Conservation (phyloP, 345 rosid species). For the Pistacia integerrima region DNA sequence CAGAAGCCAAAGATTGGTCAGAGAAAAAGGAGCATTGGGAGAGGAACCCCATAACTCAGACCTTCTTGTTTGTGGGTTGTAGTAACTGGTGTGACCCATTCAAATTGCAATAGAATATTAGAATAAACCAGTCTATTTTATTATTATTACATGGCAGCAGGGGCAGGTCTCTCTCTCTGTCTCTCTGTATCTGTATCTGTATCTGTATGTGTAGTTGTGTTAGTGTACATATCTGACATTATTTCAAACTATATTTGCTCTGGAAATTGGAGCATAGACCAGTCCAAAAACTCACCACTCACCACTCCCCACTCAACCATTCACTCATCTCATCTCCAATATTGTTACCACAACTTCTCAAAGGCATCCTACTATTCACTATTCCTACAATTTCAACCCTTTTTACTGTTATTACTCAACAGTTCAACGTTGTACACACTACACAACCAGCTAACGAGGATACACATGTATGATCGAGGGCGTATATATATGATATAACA, state of each 20-base stretch:
- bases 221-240: constrained; percentile 34
- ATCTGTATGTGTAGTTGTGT: neutral
- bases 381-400: too few species aligned
- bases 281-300: constrained; percentile 38
- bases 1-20: constrained; percentile 43
- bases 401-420: too few species aligned
- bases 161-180: neutral
- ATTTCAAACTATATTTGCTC: constrained; percentile 45
- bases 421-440: too few species aligned
- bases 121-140: neutral
- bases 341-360: too few species aligned
- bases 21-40: constrained; percentile 42
- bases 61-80: constrained; percentile 18
- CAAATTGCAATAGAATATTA: constrained; percentile 11
- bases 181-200: too few species aligned
- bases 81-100: neutral
- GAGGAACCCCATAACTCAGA: constrained; percentile 32
- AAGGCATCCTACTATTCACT: too few species aligned
- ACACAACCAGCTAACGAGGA: too few species aligned
- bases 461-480: too few species aligned
- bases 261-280: constrained; percentile 81
- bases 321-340: neutral
- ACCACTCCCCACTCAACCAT: too few species aligned
- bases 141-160: neutral
- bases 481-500: too few species aligned